Evolutionary conservation across 257 asterid genomes (phyloP).

Genomic region (Lycium barbarum): DNA sequence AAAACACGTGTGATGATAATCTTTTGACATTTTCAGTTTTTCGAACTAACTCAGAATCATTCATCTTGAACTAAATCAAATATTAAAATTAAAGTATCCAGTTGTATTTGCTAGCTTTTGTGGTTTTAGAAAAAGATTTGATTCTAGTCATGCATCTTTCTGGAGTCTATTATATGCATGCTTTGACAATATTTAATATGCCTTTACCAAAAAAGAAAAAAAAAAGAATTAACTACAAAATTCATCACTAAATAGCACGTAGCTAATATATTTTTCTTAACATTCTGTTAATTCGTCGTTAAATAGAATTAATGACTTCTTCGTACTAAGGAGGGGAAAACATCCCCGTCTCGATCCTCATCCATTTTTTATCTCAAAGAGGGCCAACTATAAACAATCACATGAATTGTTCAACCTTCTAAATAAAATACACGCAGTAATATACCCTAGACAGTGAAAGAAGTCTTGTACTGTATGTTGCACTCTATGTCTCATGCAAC

Average conservation of each 20-base stretch:
- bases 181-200: constrained; percentile 13
- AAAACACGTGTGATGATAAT: constrained; percentile 29
- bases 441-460: too few species aligned
- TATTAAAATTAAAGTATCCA: constrained; percentile 17
- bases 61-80: constrained; percentile 2
- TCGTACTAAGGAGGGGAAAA: too few species aligned
- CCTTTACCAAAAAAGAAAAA: background rate
- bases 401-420: too few species aligned
- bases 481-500: too few species aligned
- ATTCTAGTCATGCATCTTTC: background rate
- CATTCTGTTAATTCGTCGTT: background rate
- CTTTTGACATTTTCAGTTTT: constrained; percentile 33
- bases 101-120: constrained; percentile 26
- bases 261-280: too few species aligned
- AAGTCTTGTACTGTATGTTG: too few species aligned
- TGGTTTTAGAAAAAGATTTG: constrained; percentile 26
- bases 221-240: background rate
- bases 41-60: background rate
- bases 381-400: too few species aligned
- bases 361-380: too few species aligned
- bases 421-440: too few species aligned
- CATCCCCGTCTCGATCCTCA: too few species aligned
- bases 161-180: constrained; percentile 29
- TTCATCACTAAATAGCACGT: background rate
- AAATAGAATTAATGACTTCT: background rate